Evolutionary conservation across 345 rosid species (phyloP).

Genomic region (Eucalyptus sp.): DNA sequence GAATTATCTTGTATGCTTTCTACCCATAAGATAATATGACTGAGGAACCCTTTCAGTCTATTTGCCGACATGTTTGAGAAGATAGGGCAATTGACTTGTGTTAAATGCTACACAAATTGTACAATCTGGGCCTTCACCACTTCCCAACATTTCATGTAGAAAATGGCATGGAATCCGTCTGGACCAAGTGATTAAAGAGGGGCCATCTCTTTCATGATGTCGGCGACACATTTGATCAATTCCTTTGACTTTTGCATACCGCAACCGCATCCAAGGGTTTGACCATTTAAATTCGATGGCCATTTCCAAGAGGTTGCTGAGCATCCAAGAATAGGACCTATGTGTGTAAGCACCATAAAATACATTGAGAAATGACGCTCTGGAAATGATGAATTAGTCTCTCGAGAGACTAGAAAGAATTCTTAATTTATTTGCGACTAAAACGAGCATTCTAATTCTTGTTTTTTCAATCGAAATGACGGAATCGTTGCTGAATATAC

Average conservation of each 20-base stretch:
- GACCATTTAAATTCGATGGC: neutral
- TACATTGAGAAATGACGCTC: too few relatives aligned
- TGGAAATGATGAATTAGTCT: neutral
- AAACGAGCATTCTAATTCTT: neutral
- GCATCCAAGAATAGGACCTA: neutral
- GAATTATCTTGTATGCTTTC: neutral
- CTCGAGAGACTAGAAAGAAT: neutral
- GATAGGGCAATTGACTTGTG: neutral
- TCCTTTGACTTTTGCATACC: neutral
- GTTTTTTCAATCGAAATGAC: neutral
- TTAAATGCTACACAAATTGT: neutral
- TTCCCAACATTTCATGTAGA: neutral
- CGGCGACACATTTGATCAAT: neutral
- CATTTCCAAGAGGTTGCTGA: neutral
- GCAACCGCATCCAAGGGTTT: neutral
- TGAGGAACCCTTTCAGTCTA: neutral
- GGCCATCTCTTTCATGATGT: neutral
- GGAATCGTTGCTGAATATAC: neutral
- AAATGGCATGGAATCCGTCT: too few relatives aligned
- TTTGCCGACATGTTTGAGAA: neutral
- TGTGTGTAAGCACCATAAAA: too few relatives aligned
- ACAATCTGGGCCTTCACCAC: too few relatives aligned
- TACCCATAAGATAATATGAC: neutral
- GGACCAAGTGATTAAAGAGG: too few relatives aligned
- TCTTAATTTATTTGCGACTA: neutral